Percentiles rank a stretch among this genome's conserved stretches.
phyloP scores from a whole-genome alignment of 1,284 basidiomycete species.

The Tilletia indica region DNA sequence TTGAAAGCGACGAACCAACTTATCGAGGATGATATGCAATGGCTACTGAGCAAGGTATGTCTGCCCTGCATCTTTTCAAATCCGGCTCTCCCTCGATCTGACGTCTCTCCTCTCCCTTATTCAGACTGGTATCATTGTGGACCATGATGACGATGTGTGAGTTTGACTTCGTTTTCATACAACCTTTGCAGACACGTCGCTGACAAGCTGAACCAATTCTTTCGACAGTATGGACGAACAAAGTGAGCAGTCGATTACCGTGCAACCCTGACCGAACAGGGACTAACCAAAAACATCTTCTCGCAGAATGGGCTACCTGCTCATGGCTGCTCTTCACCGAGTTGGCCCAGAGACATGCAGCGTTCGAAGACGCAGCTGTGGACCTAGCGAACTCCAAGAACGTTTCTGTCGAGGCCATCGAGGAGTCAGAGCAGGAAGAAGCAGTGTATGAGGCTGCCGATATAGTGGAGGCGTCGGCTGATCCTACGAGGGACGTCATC shows the following conservation, averaged over 20 bases:
- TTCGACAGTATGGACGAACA: constrained; percentile 44
- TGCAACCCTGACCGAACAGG: too few species aligned
- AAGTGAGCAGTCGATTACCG: neutral
- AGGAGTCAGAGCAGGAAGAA: constrained; percentile 20
- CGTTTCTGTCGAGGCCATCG: neutral
- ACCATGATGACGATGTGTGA: constrained; percentile 48
- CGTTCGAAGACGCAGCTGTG: constrained; percentile 31
- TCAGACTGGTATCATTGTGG: constrained; percentile 50
- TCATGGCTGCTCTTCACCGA: constrained; percentile 50
- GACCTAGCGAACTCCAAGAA: neutral
- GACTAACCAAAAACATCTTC: neutral
- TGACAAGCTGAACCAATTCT: neutral
- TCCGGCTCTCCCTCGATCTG: neutral
- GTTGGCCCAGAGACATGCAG: constrained; percentile 40
- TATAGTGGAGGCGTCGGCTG: constrained; percentile 32
- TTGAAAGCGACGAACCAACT: constrained; percentile 39
- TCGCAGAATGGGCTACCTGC: constrained; percentile 47
- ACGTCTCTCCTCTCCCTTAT: neutral
- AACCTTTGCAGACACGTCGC: neutral
- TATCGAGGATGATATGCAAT: constrained; percentile 49
- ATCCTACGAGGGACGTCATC: constrained; percentile 33
- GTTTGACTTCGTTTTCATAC: neutral
- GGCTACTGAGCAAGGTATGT: constrained; percentile 41
- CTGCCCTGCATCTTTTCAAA: neutral
- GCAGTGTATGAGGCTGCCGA: constrained; percentile 6